These are phyloP conservation scores for Chrysochromulina parva DNA, from an alignment of 78 protist genomes.

Conservation along the genomic window DNA sequence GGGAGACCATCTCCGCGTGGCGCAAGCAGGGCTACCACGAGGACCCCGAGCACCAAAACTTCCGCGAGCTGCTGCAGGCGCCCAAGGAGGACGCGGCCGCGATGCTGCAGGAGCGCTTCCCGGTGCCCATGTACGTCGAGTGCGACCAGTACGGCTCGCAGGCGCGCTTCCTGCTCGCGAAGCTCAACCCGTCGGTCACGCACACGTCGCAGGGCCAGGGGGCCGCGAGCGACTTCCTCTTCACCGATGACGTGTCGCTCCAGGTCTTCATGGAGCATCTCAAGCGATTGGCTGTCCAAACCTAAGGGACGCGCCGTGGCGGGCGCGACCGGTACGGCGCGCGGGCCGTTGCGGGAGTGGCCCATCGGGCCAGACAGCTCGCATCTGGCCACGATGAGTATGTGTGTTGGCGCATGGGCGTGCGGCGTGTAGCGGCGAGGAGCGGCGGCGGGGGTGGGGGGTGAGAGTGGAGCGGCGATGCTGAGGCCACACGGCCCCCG, in stretches of 20 bases:
- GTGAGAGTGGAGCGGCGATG: too few species aligned
- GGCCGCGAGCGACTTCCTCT: slow-evolving; percentile 3
- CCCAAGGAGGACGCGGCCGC: slow-evolving; percentile 75
- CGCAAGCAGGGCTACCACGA: slow-evolving; percentile 69
- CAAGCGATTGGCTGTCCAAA: slow-evolving; percentile 49
- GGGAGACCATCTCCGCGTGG: slow-evolving; percentile 93
- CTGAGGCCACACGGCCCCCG: too few species aligned
- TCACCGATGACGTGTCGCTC: slow-evolving; percentile 56
- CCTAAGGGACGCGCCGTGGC: too few species aligned
- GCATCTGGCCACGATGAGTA: too few species aligned
- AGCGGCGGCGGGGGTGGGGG: too few species aligned
- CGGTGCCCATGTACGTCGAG: slow-evolving; percentile 64
- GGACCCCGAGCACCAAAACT: slow-evolving; percentile 71
- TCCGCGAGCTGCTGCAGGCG: slow-evolving; percentile 72
- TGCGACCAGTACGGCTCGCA: slow-evolving; percentile 84
- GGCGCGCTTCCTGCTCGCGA: slow-evolving; percentile 83
- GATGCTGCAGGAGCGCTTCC: neutral
- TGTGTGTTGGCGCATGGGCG: too few species aligned
- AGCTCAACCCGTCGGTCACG: slow-evolving; percentile 85
- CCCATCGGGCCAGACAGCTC: too few species aligned
- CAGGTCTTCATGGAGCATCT: slow-evolving; percentile 68
- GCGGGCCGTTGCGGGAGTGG: too few species aligned
- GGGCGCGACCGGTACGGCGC: too few species aligned
- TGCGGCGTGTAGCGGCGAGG: too few species aligned
- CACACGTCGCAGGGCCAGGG: slow-evolving; percentile 49